Evolutionary conservation across 441 rosid genomes (phyloP).

Genomic region (Omphalea diandra): DNA sequence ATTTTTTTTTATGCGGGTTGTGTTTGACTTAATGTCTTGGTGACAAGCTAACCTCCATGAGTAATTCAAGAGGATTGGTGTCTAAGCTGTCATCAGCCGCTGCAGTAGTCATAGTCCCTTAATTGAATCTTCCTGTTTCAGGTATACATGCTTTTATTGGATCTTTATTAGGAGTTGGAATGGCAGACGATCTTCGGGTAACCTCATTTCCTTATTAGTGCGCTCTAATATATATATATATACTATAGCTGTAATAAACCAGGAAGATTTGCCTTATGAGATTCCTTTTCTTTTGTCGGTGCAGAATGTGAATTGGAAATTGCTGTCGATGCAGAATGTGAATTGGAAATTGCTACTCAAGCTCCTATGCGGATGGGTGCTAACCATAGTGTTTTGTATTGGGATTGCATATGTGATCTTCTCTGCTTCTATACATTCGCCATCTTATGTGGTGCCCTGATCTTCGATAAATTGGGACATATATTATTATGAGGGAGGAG

Average conservation of each 20-base stretch:
- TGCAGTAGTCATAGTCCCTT: slow-evolving; percentile 23
- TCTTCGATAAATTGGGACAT: slow-evolving; percentile 1
- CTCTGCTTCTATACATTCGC: slow-evolving; percentile 31
- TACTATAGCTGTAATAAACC: too few relatives aligned
- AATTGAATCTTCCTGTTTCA: slow-evolving; percentile 25
- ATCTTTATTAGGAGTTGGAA: slow-evolving; percentile 29
- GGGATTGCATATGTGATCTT: slow-evolving; percentile 32
- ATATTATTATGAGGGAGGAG: too few relatives aligned
- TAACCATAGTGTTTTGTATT: slow-evolving; percentile 29
- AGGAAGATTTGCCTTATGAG: background rate
- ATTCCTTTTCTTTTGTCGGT: background rate
- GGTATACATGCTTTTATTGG: slow-evolving; percentile 30
- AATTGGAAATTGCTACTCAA: slow-evolving; percentile 30
- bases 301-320: too few relatives aligned
- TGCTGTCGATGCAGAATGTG: slow-evolving; percentile 25
- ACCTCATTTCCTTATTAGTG: background rate
- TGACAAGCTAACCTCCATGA: slow-evolving; percentile 31
- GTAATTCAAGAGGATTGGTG: slow-evolving; percentile 33
- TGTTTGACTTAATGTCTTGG: slow-evolving; percentile 27
- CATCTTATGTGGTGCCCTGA: slow-evolving; percentile 32
- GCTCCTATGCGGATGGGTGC: slow-evolving; percentile 29
- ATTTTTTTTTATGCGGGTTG: slow-evolving; percentile 29
- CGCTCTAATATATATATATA: too few relatives aligned
- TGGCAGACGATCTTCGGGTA: slow-evolving; percentile 30
- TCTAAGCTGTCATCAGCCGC: slow-evolving; percentile 26